These are phyloP conservation scores for Agaricus bisporus DNA, from an alignment of 768 basidiomycete genomes.

Conservation along the genomic window DNA sequence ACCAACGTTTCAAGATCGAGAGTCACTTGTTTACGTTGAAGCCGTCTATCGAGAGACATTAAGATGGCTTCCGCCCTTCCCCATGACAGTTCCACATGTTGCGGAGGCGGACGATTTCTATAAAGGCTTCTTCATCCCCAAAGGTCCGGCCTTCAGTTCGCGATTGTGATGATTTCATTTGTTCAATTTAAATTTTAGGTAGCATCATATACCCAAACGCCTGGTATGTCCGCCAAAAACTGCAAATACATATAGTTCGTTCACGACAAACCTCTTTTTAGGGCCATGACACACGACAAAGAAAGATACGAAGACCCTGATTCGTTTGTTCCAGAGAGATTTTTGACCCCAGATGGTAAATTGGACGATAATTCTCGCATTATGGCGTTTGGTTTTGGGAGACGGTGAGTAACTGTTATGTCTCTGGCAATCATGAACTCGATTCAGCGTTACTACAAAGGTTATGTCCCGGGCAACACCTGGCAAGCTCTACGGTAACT, in stretches of 20 bases:
- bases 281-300: constrained; percentile 28
- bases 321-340: constrained; percentile 29
- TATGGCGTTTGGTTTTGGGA: constrained; percentile 18
- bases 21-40: constrained; percentile 17
- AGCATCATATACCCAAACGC: constrained; percentile 4
- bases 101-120: constrained; percentile 19
- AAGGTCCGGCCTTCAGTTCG: background rate
- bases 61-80: constrained; percentile 14
- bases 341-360: constrained; percentile 15
- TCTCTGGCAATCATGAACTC: background rate
- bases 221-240: background rate
- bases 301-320: constrained; percentile 24
- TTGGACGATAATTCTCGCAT: constrained; percentile 12
- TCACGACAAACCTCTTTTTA: background rate
- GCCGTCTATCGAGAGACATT: constrained; percentile 13
- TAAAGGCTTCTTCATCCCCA: constrained; percentile 19
- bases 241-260: background rate
- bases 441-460: background rate
- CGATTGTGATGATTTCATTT: background rate
- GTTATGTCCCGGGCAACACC: constrained; percentile 7
- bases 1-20: constrained; percentile 19
- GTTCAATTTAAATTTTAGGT: background rate
- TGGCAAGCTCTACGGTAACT: constrained; percentile 8
- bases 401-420: constrained; percentile 12
- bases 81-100: constrained; percentile 16